Evolutionary conservation across 805 yeast species (phyloP).

Genomic region (Candida piceae): DNA sequence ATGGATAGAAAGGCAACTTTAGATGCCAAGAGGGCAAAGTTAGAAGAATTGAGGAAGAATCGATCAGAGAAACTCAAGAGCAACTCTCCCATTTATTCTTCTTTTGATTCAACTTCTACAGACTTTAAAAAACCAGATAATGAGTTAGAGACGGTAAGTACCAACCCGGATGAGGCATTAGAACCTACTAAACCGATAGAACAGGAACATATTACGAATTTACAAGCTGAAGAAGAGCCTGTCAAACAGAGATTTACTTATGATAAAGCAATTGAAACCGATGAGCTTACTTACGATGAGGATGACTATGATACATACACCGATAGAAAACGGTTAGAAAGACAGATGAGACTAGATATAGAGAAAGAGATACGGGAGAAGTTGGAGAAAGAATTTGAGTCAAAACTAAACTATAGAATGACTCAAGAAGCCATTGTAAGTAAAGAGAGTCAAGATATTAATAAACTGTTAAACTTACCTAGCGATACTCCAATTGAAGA

Average conservation of each 20-base stretch:
- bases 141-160: too few relatives aligned
- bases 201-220: too few relatives aligned
- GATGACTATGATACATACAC: slow-evolving; percentile 2
- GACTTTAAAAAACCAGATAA: too few relatives aligned
- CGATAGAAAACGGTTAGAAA: slow-evolving; percentile 9
- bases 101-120: too few relatives aligned
- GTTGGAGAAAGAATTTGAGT: slow-evolving; percentile 7
- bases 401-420: slow-evolving; percentile 2
- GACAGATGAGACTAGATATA: slow-evolving; percentile 8
- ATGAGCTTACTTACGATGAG: slow-evolving; percentile 3
- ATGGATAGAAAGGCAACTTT: slow-evolving; percentile 30
- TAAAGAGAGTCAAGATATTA: slow-evolving; percentile 1
- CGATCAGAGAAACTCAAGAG: slow-evolving; percentile 36
- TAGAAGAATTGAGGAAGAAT: slow-evolving; percentile 47
- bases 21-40: slow-evolving; percentile 46
- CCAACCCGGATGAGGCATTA: too few relatives aligned
- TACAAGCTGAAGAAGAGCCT: too few relatives aligned
- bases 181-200: too few relatives aligned
- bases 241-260: slow-evolving; percentile 4
- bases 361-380: slow-evolving; percentile 6
- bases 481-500: too few relatives aligned
- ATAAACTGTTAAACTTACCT: not conserved
- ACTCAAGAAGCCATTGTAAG: slow-evolving; percentile 6
- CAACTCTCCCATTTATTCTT: too few relatives aligned
- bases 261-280: slow-evolving; percentile 20